Percentiles rank a stretch among this genome's conserved stretches.
Evolutionary conservation across 192 early-diverging fungal species (phyloP).

Genomic region (Linnemannia exigua): DNA sequence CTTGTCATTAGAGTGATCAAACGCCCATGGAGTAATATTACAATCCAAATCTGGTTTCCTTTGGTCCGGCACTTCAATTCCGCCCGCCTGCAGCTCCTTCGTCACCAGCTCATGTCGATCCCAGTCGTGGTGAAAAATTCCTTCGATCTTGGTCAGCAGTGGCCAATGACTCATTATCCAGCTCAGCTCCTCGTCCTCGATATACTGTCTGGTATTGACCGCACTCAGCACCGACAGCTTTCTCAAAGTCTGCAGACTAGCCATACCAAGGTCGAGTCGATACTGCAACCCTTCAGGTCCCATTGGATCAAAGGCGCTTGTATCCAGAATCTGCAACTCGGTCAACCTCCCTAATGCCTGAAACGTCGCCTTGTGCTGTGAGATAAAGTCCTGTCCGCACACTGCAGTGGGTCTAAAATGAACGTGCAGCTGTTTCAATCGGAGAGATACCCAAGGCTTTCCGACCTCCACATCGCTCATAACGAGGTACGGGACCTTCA

Average conservation of each 20-base stretch:
- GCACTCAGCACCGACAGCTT: slow-evolving; percentile 17
- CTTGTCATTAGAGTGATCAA: background rate
- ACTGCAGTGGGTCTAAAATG: background rate
- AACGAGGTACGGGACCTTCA: slow-evolving; percentile 4
- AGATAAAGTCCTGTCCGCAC: background rate
- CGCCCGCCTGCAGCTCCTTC: background rate
- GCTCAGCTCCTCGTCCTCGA: slow-evolving; percentile 6
- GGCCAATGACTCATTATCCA: slow-evolving; percentile 28
- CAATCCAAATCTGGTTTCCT: background rate
- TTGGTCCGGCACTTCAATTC: slow-evolving; percentile 7
- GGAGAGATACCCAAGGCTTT: slow-evolving; percentile 22
- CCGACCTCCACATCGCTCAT: slow-evolving; percentile 31
- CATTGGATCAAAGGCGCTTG: background rate
- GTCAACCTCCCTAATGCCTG: slow-evolving; percentile 13
- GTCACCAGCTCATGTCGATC: slow-evolving; percentile 2
- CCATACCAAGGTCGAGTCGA: slow-evolving; percentile 21
- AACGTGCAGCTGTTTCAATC: slow-evolving; percentile 19
- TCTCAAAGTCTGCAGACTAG: slow-evolving; percentile 6
- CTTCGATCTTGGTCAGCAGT: slow-evolving; percentile 13
- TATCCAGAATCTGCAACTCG: slow-evolving; percentile 2
- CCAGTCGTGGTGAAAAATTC: slow-evolving; percentile 9
- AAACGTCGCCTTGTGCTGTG: slow-evolving; percentile 24
- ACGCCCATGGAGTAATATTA: background rate
- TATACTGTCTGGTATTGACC: background rate
- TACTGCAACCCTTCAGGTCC: background rate